Evolutionary conservation across 768 basidiomycete species (phyloP).

Genomic region (Suillus luteus): DNA sequence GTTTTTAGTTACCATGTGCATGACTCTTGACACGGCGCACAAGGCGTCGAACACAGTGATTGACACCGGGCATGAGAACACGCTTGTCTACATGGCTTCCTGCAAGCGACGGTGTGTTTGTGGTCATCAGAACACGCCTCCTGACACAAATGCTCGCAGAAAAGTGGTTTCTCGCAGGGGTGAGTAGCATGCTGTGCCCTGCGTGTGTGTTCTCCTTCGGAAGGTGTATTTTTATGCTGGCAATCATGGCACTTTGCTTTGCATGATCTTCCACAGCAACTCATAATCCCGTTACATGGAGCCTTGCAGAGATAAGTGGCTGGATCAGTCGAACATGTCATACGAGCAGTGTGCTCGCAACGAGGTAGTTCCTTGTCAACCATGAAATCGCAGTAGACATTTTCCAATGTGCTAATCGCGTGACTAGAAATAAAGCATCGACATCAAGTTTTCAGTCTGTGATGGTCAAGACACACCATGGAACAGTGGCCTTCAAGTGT

Average conservation of each 20-base stretch:
- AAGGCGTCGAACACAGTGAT: conserved; percentile 50
- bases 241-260: conserved; percentile 51
- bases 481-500: conserved; percentile 44
- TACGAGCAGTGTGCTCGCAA: conserved; percentile 55
- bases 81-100: conserved; percentile 48
- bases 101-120: conserved; percentile 49
- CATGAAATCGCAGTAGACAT: conserved; percentile 43
- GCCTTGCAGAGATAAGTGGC: conserved; percentile 39
- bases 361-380: conserved; percentile 46
- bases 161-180: conserved; percentile 50
- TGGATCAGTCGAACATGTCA: conserved; percentile 52
- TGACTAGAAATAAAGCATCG: conserved; percentile 37
- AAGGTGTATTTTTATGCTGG: conserved; percentile 29
- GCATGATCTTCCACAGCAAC: conserved; percentile 58
- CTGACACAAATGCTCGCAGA: conserved; percentile 58
- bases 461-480: conserved; percentile 44
- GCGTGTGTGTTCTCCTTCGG: neutral
- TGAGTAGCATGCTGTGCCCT: conserved; percentile 45
- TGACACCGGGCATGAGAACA: conserved; percentile 57
- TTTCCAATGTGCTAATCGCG: conserved; percentile 44
- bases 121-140: conserved; percentile 52
- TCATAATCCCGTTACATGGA: conserved; percentile 46
- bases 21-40: conserved; percentile 61
- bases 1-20: conserved; percentile 51
- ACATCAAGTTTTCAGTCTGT: neutral